Conservation (phyloP, 495 filamentous ascomycete species). For the Penicillium subrubescens region DNA sequence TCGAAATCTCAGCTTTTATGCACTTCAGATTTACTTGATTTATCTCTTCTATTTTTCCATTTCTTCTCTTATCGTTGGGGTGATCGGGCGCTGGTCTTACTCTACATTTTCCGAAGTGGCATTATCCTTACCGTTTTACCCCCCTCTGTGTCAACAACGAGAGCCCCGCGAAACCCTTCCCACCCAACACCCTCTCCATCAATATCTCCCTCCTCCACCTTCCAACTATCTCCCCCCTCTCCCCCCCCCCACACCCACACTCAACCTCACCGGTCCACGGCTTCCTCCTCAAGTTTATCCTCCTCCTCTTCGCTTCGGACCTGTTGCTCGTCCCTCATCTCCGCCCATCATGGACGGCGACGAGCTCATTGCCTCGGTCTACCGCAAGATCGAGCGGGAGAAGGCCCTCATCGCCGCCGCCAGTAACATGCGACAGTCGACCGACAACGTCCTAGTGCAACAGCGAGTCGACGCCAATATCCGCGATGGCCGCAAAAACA, state of each 20-base stretch:
- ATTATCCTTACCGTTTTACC: conserved; percentile 34
- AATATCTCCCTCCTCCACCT: conserved; percentile 6
- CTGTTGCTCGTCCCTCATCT: conserved; percentile 8
- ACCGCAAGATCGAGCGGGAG: conserved; percentile 97
- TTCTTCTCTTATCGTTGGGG: neutral
- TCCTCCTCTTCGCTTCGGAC: conserved; percentile 6
- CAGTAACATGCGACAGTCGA: conserved; percentile 91
- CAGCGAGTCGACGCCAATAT: conserved; percentile 89
- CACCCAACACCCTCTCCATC: conserved; percentile 4
- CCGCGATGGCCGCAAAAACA: conserved; percentile 87
- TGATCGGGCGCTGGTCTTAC: conserved; percentile 2
- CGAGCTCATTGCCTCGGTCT: conserved; percentile 82
- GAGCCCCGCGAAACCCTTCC: conserved; percentile 43
- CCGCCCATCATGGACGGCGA: conserved; percentile 58
- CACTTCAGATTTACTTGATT: neutral
- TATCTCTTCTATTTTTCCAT: neutral
- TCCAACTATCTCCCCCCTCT: neutral
- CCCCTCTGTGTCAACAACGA: conserved; percentile 42
- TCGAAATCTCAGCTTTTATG: neutral
- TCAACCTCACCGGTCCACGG: neutral
- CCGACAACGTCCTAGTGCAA: conserved; percentile 86
- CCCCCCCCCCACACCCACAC: neutral
- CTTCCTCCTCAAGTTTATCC: conserved; percentile 8
- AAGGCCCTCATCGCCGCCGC: conserved; percentile 94
- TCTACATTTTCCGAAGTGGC: conserved; percentile 37